Conservation (phyloP, 83 land plant genomes). For the Larix sibirica region DNA sequence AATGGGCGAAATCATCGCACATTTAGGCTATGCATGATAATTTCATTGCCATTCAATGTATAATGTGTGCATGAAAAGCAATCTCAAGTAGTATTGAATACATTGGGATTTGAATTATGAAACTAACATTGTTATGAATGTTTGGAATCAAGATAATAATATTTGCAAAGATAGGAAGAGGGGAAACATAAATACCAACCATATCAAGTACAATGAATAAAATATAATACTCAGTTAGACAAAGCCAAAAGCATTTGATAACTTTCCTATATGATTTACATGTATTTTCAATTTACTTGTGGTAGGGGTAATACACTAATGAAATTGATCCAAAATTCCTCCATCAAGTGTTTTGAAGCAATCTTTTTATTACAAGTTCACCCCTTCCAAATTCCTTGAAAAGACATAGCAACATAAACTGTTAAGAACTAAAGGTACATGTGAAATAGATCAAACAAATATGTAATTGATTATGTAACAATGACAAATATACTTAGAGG, state of each 20-base stretch:
- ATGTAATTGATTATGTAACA: constrained; percentile 59
- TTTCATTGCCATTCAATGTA: background rate
- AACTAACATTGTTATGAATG: background rate
- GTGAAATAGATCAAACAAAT: constrained; percentile 66
- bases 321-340: constrained; percentile 70
- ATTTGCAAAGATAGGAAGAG: too few species aligned
- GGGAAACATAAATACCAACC: too few species aligned
- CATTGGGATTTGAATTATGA: background rate
- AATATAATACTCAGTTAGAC: background rate
- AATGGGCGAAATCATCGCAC: too few species aligned
- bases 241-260: background rate
- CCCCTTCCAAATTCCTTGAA: constrained; percentile 87
- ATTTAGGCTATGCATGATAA: background rate
- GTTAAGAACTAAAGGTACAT: constrained; percentile 76
- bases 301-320: constrained; percentile 72
- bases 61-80: background rate
- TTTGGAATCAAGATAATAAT: background rate
- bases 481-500: constrained; percentile 52
- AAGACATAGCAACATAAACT: constrained; percentile 80
- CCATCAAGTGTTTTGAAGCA: constrained; percentile 57
- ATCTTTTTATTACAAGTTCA: constrained; percentile 90
- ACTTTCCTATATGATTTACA: background rate
- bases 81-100: background rate
- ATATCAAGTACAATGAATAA: background rate
- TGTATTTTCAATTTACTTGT: constrained; percentile 39